Evolutionary conservation across 2,329 filamentous ascomycete species (phyloP), one percentile per base, ranked within the genome.

Genomic region (Chlorencoelia australis): DNA sequence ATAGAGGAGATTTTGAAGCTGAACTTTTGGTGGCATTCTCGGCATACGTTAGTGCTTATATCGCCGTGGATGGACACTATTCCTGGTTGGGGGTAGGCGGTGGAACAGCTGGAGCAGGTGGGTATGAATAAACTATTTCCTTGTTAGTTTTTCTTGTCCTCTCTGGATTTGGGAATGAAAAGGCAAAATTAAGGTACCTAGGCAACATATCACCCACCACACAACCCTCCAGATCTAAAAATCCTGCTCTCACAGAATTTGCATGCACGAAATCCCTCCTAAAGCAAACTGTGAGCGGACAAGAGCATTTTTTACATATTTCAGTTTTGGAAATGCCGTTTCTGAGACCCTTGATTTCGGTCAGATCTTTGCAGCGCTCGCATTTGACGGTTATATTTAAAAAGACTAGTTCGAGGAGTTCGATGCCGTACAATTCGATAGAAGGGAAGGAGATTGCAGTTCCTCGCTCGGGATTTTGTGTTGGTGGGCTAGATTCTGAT

Each of bases 391-490:
- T 80, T 44, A 91, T 64, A 40, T 73, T 77, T 20, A 91, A 62
- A 16, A 72, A 66, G 0, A 69, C 64, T 1, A 89, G 59, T 48
- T 88, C 76, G 7, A 93, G 65, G 2, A 91, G 60, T 52, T 91
- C 84, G 42, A 91, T 79, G 24, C 79, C 74, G 53, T 85, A 71
- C 2, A 93, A 69, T 50, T 89, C 82, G 40, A 91, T 63, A 17
- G 71, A 76, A 0, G 86, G 85, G 49, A 91, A 86, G 0, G 79
- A 85, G 6, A 93, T 66, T 36, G 82, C 74, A n/a, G 84, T 81
- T 16, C 84, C 84, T 35, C 69, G 67, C 51, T 86, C 82, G n/a
- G 47, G 42, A 29, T 52, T 53, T 3, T 50, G 41, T 4, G 46
- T 24, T 25, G 39, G 22, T 30, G 34, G 10, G 22, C 44, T 25